These are phyloP conservation scores for Phragmites australis DNA, from an alignment of 176 grass and related monocot genomes.

Conservation along the genomic window DNA sequence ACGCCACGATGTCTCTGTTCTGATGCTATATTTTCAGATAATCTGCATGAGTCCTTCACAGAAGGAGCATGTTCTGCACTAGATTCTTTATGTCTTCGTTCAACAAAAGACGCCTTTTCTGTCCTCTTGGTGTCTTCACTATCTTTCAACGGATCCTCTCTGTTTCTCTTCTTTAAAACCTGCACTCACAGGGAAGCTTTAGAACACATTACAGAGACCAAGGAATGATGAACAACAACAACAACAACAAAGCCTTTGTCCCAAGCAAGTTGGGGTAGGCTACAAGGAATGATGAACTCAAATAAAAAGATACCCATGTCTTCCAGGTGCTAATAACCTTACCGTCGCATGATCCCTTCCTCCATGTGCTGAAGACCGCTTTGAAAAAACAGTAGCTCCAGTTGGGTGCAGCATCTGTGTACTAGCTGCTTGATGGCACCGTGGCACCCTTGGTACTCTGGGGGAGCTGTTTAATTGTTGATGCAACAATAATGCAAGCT, in stretches of 20 bases:
- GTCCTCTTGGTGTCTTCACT: conserved; percentile 55
- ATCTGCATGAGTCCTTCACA: conserved; percentile 53
- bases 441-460: conserved; percentile 95
- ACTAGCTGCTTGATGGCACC: conserved; percentile 69
- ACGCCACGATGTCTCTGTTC: conserved; percentile 52
- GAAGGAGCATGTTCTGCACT: conserved; percentile 42
- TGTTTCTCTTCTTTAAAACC: conserved; percentile 87
- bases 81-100: conserved; percentile 51
- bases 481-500: conserved; percentile 96
- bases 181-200: conserved; percentile 41
- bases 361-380: conserved; percentile 67
- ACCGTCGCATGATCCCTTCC: conserved; percentile 80
- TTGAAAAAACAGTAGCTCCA: conserved; percentile 72
- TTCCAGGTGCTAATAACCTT: conserved; percentile 26
- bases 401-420: conserved; percentile 53
- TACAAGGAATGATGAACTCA: conserved; percentile 5
- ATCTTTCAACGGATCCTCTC: conserved; percentile 71
- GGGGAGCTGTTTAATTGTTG: conserved; percentile 99
- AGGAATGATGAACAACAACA: conserved; percentile 14
- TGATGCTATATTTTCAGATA: conserved; percentile 51
- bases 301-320: conserved; percentile 23
- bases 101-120: conserved; percentile 44
- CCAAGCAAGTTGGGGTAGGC: no score
- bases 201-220: conserved; percentile 22
- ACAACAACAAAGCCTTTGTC: no score